phyloP scores from a whole-genome alignment of 2,329 filamentous ascomycete species.

The Monascus ruber region DNA sequence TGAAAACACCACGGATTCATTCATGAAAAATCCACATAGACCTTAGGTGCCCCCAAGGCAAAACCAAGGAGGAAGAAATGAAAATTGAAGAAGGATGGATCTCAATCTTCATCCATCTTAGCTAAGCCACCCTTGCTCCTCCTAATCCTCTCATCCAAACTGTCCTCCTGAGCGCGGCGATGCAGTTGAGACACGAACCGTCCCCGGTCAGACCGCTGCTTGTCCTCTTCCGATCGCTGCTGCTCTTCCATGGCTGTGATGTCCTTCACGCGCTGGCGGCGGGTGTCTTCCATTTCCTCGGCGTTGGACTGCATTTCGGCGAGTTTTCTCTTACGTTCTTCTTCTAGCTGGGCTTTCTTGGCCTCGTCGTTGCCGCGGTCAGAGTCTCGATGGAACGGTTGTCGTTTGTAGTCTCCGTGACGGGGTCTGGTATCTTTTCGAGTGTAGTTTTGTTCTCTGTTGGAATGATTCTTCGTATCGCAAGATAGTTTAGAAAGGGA shows the following conservation, averaged over 20 bases:
- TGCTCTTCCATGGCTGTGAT: conserved; percentile 55
- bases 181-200: conserved; percentile 24
- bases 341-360: conserved; percentile 14
- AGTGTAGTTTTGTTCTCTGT: conserved; percentile 8
- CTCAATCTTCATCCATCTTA: conserved; percentile 17
- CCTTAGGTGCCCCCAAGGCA: no score
- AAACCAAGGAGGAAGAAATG: conserved; percentile 1
- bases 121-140: conserved; percentile 22
- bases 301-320: conserved; percentile 65
- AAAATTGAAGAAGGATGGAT: not conserved
- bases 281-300: conserved; percentile 57
- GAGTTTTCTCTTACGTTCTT: conserved; percentile 39
- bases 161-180: conserved; percentile 23
- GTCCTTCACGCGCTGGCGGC: conserved; percentile 55
- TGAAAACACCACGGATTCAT: no score
- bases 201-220: conserved; percentile 22
- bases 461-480: no score
- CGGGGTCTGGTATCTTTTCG: conserved; percentile 13
- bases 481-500: not conserved
- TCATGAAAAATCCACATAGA: no score
- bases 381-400: conserved; percentile 5
- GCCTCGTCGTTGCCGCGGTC: not conserved
- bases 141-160: conserved; percentile 22
- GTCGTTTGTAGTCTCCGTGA: conserved; percentile 7
- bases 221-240: conserved; percentile 56